Evolutionary conservation across 768 basidiomycete genomes (phyloP).

Genomic region (Leucocoprinus sp.): DNA sequence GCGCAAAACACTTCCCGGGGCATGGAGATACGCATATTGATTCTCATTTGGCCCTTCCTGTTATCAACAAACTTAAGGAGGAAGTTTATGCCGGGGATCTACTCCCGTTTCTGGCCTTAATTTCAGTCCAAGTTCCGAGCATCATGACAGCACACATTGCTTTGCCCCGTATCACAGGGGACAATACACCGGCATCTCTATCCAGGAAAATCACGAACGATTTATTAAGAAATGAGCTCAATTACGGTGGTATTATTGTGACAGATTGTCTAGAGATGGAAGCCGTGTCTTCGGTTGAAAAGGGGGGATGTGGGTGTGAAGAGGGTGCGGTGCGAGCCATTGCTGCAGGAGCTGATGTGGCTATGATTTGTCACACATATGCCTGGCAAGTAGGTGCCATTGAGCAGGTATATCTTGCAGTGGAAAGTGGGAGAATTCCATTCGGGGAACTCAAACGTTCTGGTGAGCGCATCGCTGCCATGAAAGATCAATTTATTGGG

Average conservation of each 20-base stretch:
- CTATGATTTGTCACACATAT: conserved; percentile 65
- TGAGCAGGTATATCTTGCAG: conserved; percentile 40
- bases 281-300: conserved; percentile 44
- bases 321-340: conserved; percentile 50
- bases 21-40: conserved; percentile 70
- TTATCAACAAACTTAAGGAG: conserved; percentile 41
- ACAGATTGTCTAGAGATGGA: conserved; percentile 78
- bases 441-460: conserved; percentile 32
- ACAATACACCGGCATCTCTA: conserved; percentile 52
- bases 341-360: conserved; percentile 61
- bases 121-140: conserved; percentile 35
- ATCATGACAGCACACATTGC: conserved; percentile 76
- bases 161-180: conserved; percentile 46
- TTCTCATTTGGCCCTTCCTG: conserved; percentile 59
- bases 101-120: conserved; percentile 46
- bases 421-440: conserved; percentile 34
- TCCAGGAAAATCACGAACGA: conserved; percentile 43
- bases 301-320: conserved; percentile 38
- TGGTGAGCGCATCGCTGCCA: conserved; percentile 32
- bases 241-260: conserved; percentile 52
- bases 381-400: conserved; percentile 45
- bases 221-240: conserved; percentile 42
- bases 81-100: conserved; percentile 43
- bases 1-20: conserved; percentile 66
- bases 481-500: conserved; percentile 46